Evolutionary conservation across 805 yeast genomes (phyloP).

Genomic region (Lachancea sp.): DNA sequence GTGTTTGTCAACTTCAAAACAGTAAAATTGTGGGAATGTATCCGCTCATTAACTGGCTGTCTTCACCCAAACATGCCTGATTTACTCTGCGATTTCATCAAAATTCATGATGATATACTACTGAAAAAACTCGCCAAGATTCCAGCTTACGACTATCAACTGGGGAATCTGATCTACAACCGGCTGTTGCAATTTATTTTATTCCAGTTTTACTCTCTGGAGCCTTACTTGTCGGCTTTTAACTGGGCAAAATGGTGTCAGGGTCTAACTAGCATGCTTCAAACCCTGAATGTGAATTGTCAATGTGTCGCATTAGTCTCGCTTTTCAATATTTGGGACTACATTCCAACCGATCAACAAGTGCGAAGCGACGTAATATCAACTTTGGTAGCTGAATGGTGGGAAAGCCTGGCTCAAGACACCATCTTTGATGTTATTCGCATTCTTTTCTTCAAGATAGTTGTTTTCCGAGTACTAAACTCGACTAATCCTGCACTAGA

Average conservation of each 20-base stretch:
- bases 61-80: conserved; percentile 8
- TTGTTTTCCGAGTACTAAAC: conserved; percentile 8
- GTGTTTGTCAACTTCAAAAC: conserved; percentile 21
- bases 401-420: conserved; percentile 17
- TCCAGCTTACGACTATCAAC: conserved; percentile 24
- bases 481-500: neutral
- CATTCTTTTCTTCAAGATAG: conserved; percentile 8
- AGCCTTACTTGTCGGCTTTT: conserved; percentile 11
- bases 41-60: conserved; percentile 17
- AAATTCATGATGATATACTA: conserved; percentile 21
- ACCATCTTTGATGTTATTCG: conserved; percentile 13
- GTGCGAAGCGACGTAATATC: conserved; percentile 8
- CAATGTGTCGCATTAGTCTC: conserved; percentile 22
- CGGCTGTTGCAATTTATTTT: conserved; percentile 21
- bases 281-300: conserved; percentile 21
- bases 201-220: conserved; percentile 16
- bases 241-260: conserved; percentile 26
- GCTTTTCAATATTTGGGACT: conserved; percentile 28
- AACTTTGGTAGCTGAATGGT: conserved; percentile 12
- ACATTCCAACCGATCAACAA: conserved; percentile 12
- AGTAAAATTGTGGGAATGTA: conserved; percentile 24
- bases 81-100: conserved; percentile 10
- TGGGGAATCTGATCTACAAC: conserved; percentile 26
- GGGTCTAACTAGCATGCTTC: conserved; percentile 23
- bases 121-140: conserved; percentile 17